These are phyloP conservation scores for Saprolegnia diclina DNA, from an alignment of 352 stramenopile genomes.

Conservation along the genomic window DNA sequence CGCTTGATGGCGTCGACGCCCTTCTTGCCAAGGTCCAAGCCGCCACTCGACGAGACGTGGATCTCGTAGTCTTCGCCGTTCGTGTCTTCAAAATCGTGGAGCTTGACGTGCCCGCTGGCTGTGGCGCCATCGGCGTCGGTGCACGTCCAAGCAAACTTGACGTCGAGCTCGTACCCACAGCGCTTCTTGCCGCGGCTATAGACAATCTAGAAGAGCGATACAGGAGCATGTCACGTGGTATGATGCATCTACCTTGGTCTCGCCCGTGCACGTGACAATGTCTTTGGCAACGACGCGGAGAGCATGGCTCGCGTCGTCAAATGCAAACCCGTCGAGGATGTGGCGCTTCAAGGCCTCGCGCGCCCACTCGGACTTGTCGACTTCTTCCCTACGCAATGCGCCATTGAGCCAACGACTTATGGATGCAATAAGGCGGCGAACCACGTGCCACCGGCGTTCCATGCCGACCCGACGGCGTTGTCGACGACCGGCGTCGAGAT, in stretches of 20 bases:
- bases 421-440: constrained; percentile 26
- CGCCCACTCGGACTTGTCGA: constrained; percentile 77
- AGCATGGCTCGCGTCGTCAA: constrained; percentile 43
- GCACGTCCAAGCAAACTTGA: constrained; percentile 75
- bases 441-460: constrained; percentile 78
- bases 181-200: constrained; percentile 74
- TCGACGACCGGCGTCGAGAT: constrained; percentile 34
- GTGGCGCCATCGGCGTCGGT: constrained; percentile 28
- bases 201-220: neutral
- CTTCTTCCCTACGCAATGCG: constrained; percentile 56
- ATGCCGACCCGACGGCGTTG: constrained; percentile 53
- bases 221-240: neutral
- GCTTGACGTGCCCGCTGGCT: constrained; percentile 62
- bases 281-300: constrained; percentile 54
- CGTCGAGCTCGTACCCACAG: constrained; percentile 72
- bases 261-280: constrained; percentile 64
- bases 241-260: constrained; percentile 55
- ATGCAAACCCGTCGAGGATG: constrained; percentile 53
- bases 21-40: constrained; percentile 45
- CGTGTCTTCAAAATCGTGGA: constrained; percentile 83
- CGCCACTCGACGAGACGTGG: constrained; percentile 44
- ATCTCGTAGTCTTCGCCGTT: constrained; percentile 76
- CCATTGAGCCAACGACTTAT: neutral
- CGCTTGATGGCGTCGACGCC: constrained; percentile 46
- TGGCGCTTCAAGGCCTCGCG: constrained; percentile 62